Percentiles rank a stretch among this genome's conserved stretches.
phyloP scores from a whole-genome alignment of 2,329 filamentous ascomycete species.

The Epichloe brachyelytri region DNA sequence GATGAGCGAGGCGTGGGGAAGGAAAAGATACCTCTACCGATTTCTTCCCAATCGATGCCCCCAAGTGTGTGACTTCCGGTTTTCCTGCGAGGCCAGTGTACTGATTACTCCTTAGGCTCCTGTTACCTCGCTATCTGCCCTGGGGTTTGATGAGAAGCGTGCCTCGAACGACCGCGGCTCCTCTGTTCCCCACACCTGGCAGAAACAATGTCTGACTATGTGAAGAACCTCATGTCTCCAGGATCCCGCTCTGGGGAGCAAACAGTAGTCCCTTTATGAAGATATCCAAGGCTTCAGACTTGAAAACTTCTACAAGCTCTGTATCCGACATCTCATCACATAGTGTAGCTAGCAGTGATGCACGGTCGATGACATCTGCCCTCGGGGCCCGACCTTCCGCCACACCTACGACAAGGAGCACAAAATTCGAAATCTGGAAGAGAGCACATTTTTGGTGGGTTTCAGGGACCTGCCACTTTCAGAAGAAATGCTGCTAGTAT shows the following conservation, averaged over 20 bases:
- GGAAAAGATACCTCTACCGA: slow-evolving; percentile 8
- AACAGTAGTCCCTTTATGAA: neutral
- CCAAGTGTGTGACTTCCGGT: slow-evolving; percentile 7
- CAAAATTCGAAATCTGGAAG: neutral
- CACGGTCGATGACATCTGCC: neutral
- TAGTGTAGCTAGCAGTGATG: neutral
- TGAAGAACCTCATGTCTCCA: neutral
- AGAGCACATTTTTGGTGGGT: neutral
- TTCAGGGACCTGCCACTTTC: neutral
- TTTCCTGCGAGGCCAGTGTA: neutral
- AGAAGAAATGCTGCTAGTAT: slow-evolving; percentile 7
- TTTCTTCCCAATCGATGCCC: slow-evolving; percentile 15
- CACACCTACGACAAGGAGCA: neutral
- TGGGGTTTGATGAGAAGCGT: slow-evolving; percentile 10
- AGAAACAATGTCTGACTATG: neutral
- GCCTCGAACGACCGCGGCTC: neutral
- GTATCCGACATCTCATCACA: neutral
- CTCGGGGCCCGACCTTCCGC: neutral
- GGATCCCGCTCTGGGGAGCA: neutral
- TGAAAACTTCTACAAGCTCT: neutral
- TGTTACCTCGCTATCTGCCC: slow-evolving; percentile 11
- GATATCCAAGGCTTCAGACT: neutral
- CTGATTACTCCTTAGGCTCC: slow-evolving; percentile 15
- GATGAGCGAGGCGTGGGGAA: slow-evolving; percentile 5
- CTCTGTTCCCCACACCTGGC: slow-evolving; percentile 1